A percentile compares a stretch with the other conserved stretches of the same genome.
Evolutionary conservation across 23 red algal species (phyloP).

Genomic region (Porphyridium purpureum): DNA sequence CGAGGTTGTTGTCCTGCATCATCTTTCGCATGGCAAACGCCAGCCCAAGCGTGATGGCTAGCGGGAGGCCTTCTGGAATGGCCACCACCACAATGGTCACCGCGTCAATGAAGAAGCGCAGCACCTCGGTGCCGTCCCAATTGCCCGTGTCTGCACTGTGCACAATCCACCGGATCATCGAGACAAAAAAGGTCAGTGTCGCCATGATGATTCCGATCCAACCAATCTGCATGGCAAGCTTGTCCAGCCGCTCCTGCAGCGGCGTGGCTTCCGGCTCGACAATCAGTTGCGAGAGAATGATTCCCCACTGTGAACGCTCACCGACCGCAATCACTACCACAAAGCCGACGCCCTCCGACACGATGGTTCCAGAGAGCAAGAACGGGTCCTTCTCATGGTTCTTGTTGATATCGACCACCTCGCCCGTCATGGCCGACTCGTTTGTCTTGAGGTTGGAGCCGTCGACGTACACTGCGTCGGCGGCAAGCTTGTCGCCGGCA

Average conservation of each 20-base stretch:
- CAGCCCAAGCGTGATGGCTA: slow-evolving; percentile 71
- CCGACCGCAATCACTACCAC: slow-evolving; percentile 57
- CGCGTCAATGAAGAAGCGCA: slow-evolving; percentile 61
- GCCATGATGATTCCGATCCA: slow-evolving; percentile 66
- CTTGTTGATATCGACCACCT: slow-evolving; percentile 55
- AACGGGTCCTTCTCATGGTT: slow-evolving; percentile 31
- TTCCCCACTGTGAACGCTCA: slow-evolving; percentile 64
- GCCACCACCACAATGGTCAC: slow-evolving; percentile 85
- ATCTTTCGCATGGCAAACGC: slow-evolving; percentile 94
- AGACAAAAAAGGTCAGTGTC: slow-evolving; percentile 30
- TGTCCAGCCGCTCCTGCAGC: slow-evolving; percentile 65
- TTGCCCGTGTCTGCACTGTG: slow-evolving; percentile 4
- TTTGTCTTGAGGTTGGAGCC: slow-evolving; percentile 50
- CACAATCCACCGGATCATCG: slow-evolving; percentile 71
- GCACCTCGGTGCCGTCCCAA: slow-evolving; percentile 34
- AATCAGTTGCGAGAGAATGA: slow-evolving; percentile 50
- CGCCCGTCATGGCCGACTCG: slow-evolving; percentile 85
- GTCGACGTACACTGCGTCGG: slow-evolving; percentile 50
- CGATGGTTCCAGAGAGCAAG: slow-evolving; percentile 74
- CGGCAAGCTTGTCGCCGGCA: slow-evolving; percentile 67
- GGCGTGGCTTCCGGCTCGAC: slow-evolving; percentile 64
- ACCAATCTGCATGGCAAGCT: slow-evolving; percentile 49
- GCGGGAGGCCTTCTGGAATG: slow-evolving; percentile 82
- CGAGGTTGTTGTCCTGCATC: slow-evolving; percentile 91
- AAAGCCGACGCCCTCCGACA: slow-evolving; percentile 56